phyloP scores from a whole-genome alignment of 2,329 filamentous ascomycete genomes.

The Chaetothyriales sp. region DNA sequence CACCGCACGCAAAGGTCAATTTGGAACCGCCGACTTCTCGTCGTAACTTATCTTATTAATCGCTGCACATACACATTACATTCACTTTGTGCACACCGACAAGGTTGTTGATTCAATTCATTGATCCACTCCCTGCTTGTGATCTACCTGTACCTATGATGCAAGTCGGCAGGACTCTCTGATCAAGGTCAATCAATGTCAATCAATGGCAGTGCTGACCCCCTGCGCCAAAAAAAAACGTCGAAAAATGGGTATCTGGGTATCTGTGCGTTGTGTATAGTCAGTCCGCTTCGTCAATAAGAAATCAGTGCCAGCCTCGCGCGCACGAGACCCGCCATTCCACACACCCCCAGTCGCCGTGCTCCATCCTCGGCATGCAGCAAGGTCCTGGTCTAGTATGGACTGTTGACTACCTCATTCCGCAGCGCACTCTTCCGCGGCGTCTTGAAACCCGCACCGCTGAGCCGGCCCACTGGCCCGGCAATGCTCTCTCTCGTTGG shows the following conservation, averaged over 20 bases:
- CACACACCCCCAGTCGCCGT: neutral
- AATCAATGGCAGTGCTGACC: neutral
- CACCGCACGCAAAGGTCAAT: neutral
- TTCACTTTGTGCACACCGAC: too few species aligned
- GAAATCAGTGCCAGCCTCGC: neutral
- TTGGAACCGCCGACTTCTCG: neutral
- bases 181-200: neutral
- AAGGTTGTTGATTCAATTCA: too few species aligned
- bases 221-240: neutral
- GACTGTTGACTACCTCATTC: slow-evolving; percentile 66
- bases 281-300: neutral
- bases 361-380: neutral
- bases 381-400: slow-evolving; percentile 30
- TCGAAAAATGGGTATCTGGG: neutral
- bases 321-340: neutral
- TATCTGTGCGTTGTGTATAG: neutral
- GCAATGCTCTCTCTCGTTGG: slow-evolving; percentile 91
- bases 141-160: neutral
- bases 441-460: slow-evolving; percentile 24
- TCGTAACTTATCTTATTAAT: neutral
- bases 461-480: slow-evolving; percentile 35
- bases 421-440: slow-evolving; percentile 40
- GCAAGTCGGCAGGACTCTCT: neutral
- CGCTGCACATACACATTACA: too few species aligned
- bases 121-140: neutral